Conservation (phyloP, 2,329 filamentous ascomycete genomes). For the Ascochyta fabae region DNA sequence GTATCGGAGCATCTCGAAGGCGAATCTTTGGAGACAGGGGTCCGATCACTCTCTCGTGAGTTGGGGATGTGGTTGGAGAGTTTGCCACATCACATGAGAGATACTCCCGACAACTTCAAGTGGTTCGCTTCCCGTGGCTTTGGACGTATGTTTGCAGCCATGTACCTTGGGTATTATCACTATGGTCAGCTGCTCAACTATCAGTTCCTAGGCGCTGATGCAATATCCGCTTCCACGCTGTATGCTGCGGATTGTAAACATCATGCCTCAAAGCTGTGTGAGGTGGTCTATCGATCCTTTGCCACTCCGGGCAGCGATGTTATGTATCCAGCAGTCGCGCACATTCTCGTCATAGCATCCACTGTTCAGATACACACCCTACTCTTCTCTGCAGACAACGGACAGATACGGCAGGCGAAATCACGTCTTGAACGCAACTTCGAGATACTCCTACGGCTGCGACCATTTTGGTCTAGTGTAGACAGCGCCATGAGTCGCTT, state of each 20-base stretch:
- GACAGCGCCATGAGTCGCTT: slow-evolving; percentile 35
- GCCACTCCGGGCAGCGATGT: slow-evolving; percentile 29
- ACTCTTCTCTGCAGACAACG: slow-evolving; percentile 30
- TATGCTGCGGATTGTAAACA: slow-evolving; percentile 34
- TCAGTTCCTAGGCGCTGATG: slow-evolving; percentile 31
- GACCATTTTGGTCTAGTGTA: slow-evolving; percentile 33
- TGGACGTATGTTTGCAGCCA: slow-evolving; percentile 31
- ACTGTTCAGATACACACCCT: slow-evolving; percentile 34
- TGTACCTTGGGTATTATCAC: slow-evolving; percentile 35
- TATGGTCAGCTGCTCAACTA: slow-evolving; percentile 34
- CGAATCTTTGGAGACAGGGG: slow-evolving; percentile 19
- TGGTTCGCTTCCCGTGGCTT: slow-evolving; percentile 30
- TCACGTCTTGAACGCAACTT: slow-evolving; percentile 34
- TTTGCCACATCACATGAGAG: slow-evolving; percentile 32
- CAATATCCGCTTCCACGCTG: slow-evolving; percentile 16
- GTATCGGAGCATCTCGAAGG: slow-evolving; percentile 34
- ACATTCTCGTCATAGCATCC: slow-evolving; percentile 33
- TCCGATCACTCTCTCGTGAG: slow-evolving; percentile 27
- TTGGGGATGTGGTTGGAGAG: slow-evolving; percentile 29
- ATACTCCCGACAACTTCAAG: slow-evolving; percentile 31
- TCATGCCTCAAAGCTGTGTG: slow-evolving; percentile 31
- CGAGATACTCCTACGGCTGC: slow-evolving; percentile 28
- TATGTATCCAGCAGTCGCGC: slow-evolving; percentile 31
- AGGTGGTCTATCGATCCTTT: slow-evolving; percentile 31
- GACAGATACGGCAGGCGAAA: slow-evolving; percentile 30